Conservation (phyloP, 495 filamentous ascomycete genomes). For the Annulohypoxylon stygium region DNA sequence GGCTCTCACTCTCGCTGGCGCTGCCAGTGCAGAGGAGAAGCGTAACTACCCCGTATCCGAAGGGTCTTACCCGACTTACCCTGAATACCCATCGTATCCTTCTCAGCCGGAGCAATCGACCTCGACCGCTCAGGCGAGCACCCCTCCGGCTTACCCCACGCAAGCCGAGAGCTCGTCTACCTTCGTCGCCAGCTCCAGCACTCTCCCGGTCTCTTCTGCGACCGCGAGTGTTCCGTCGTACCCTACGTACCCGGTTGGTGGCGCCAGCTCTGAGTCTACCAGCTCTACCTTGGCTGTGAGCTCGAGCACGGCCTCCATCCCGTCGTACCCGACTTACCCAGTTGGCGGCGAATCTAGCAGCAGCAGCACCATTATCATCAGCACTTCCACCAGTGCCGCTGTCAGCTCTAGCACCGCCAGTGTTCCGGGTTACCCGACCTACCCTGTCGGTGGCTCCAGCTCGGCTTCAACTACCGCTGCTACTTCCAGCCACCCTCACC, state of each 20-base stretch:
- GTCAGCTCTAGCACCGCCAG: not conserved
- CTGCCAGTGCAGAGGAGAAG: constrained; percentile 30
- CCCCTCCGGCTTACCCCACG: constrained; percentile 23
- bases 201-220: not conserved
- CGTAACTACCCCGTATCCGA: constrained; percentile 27
- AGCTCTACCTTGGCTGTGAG: constrained; percentile 17
- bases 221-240: constrained; percentile 48
- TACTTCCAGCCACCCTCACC: not conserved
- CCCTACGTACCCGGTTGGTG: constrained; percentile 23
- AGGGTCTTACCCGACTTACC: not conserved
- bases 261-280: not conserved
- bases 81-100: constrained; percentile 20
- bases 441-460: not conserved
- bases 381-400: not conserved
- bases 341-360: constrained; percentile 6
- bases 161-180: constrained; percentile 17
- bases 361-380: constrained; percentile 22
- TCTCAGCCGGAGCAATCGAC: constrained; percentile 18
- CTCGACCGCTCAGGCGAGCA: not conserved
- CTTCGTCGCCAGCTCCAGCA: not conserved
- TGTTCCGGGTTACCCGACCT: not conserved
- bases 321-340: constrained; percentile 14
- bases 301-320: constrained; percentile 10
- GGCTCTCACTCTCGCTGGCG: constrained; percentile 38
- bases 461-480: not conserved